These are phyloP conservation scores for Pachyrhizus erosus DNA, from an alignment of 306 rosid species.

Conservation along the genomic window DNA sequence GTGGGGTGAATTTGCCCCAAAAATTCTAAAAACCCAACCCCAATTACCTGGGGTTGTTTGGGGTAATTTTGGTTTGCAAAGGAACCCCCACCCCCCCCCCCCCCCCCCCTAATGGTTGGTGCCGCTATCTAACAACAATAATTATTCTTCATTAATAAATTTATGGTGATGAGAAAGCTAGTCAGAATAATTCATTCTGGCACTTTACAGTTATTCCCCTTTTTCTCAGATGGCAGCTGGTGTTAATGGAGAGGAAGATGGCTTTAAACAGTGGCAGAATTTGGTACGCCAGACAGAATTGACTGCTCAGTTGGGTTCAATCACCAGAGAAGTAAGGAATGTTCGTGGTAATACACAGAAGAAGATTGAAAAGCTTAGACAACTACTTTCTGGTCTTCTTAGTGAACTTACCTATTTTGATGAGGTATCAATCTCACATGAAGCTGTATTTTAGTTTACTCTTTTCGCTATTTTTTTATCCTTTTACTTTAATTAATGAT, in stretches of 20 bases:
- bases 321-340: conserved; percentile 87
- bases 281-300: conserved; percentile 96
- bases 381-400: conserved; percentile 93
- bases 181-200: conserved; percentile 35
- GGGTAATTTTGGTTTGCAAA: too few relatives aligned
- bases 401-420: conserved; percentile 95
- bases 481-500: conserved; percentile 22
- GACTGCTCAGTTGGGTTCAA: conserved; percentile 93
- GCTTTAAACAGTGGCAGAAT: conserved; percentile 90
- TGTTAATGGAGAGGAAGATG: conserved; percentile 84
- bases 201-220: conserved; percentile 36
- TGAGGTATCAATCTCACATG: conserved; percentile 68
- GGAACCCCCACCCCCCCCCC: too few relatives aligned
- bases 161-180: conserved; percentile 28
- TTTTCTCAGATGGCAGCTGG: conserved; percentile 69
- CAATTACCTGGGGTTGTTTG: too few relatives aligned
- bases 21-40: too few relatives aligned
- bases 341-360: conserved; percentile 95
- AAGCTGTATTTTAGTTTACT: conserved; percentile 23
- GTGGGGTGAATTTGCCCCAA: too few relatives aligned
- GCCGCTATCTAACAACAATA: too few relatives aligned
- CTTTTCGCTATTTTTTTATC: conserved; percentile 1
- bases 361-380: conserved; percentile 97
- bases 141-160: conserved; percentile 25
- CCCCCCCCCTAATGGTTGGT: too few relatives aligned